Percentiles rank a stretch among this genome's conserved stretches.
These are phyloP conservation scores for Schoenoplectus tabernaemontani DNA, from an alignment of 202 grass and related monocot species.

Conservation along the genomic window DNA sequence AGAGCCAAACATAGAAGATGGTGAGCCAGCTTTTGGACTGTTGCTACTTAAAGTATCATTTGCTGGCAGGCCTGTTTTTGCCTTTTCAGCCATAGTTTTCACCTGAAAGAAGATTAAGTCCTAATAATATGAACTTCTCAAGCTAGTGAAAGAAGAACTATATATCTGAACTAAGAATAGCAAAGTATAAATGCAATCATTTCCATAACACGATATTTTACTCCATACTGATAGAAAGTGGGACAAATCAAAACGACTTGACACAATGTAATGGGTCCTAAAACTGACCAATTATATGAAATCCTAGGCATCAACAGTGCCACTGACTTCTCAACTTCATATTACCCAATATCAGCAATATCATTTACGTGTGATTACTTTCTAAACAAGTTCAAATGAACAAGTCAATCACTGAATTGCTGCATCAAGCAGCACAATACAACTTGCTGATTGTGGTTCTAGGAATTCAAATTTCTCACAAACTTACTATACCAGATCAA, in stretches of 20 bases:
- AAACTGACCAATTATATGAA: background rate
- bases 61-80: slow-evolving; percentile 27
- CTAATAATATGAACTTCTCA: background rate
- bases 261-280: background rate
- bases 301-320: background rate
- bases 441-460: background rate
- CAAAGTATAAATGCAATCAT: background rate
- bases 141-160: background rate
- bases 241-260: background rate
- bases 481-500: background rate
- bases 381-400: background rate
- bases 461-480: background rate
- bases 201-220: background rate
- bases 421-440: background rate
- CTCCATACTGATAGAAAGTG: background rate
- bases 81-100: slow-evolving; percentile 57
- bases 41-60: slow-evolving; percentile 8
- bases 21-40: slow-evolving; percentile 27
- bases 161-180: background rate
- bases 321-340: background rate
- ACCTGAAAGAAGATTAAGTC: slow-evolving; percentile 29
- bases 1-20: slow-evolving; percentile 68
- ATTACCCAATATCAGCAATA: background rate
- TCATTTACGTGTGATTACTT: background rate
- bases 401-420: background rate